phyloP scores from a whole-genome alignment of 1,139 yeast species.

The Hansenula sp. region DNA sequence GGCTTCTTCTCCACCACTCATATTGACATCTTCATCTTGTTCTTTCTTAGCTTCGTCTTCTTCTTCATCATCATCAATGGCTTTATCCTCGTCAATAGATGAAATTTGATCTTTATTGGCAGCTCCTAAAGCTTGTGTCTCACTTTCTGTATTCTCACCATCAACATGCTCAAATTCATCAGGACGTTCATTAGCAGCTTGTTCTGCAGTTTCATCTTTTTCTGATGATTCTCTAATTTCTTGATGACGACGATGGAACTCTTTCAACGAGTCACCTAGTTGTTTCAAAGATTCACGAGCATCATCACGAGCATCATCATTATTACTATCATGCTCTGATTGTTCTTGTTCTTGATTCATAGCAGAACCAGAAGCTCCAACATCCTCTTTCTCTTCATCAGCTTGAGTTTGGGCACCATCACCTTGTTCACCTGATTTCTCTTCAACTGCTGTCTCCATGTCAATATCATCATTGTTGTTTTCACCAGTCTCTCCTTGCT shows the following conservation, averaged over 20 bases:
- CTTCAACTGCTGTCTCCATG: constrained; percentile 65
- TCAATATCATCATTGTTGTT: constrained; percentile 51
- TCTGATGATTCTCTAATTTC: constrained; percentile 70
- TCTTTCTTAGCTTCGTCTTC: constrained; percentile 25
- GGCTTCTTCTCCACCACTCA: constrained; percentile 17
- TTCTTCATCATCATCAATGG: constrained; percentile 67
- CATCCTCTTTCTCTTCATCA: constrained; percentile 60
- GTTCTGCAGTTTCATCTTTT: constrained; percentile 39
- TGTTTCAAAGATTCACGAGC: constrained; percentile 83
- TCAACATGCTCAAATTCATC: constrained; percentile 92
- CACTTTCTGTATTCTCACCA: constrained; percentile 69
- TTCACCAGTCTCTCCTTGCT: constrained; percentile 44
- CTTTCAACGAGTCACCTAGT: constrained; percentile 86
- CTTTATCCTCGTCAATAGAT: constrained; percentile 75
- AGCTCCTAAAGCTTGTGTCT: constrained; percentile 91
- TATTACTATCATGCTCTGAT: constrained; percentile 27
- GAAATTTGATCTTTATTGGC: constrained; percentile 81
- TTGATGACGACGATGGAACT: constrained; percentile 85
- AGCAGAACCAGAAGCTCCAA: constrained; percentile 70
- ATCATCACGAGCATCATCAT: constrained; percentile 62
- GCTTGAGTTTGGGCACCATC: constrained; percentile 75
- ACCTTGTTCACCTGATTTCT: constrained; percentile 65
- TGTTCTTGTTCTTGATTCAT: constrained; percentile 42
- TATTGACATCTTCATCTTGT: constrained; percentile 19
- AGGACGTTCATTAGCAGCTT: constrained; percentile 60